Evolutionary conservation across 2,329 filamentous ascomycete species (phyloP), one percentile per base, ranked within the genome.

Genomic region (Amylocarpus encephaloides): DNA sequence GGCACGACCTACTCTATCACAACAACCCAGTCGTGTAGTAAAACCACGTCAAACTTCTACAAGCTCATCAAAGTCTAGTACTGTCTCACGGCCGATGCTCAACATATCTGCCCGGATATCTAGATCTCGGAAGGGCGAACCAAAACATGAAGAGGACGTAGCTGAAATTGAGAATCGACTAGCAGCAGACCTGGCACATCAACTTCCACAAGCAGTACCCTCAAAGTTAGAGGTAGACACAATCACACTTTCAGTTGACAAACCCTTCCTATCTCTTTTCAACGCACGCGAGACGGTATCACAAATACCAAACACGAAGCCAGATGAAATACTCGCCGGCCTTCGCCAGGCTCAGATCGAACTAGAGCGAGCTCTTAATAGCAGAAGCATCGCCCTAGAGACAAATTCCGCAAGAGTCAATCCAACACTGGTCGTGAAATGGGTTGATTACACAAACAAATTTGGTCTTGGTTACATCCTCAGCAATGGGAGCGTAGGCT

Each of bases 371-470:
- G 80, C 81, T 2, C 68, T 85, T 6, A 84, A 84, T 58, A 73
- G 81, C 35, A 75, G 82, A 61, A 74, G 79, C 1, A 82, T 80
- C 74, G 80, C 80, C 16, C 72, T 82, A 48, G 70, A 82, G 43
- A 76, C 74, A 0, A 71, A 77, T 9, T 77, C 79, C 68, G 71
- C 76, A 51, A 68, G 74, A 54, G 66, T 75, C 49, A 67, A 84
- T 64, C 76, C 85, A 63, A 70, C 82, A 63, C 78, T 85, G 40
- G 81, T 85, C 11, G 79, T 85, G 10, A 89, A 91, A 64, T 93
- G 88, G 88, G 88, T 93, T 6, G 88, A 93, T 65, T 93, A 93
- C 67, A 89, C 86, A 52, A 88, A 90, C 68, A 90, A 90, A 65
- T 89, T 90, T 65, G 88, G 88, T 11, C 76, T 93, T 13, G 88